Evolutionary conservation across 352 stramenopile genomes (phyloP), one percentile per base, ranked within the genome.

Genomic region (Phytophthora boehmeriae): DNA sequence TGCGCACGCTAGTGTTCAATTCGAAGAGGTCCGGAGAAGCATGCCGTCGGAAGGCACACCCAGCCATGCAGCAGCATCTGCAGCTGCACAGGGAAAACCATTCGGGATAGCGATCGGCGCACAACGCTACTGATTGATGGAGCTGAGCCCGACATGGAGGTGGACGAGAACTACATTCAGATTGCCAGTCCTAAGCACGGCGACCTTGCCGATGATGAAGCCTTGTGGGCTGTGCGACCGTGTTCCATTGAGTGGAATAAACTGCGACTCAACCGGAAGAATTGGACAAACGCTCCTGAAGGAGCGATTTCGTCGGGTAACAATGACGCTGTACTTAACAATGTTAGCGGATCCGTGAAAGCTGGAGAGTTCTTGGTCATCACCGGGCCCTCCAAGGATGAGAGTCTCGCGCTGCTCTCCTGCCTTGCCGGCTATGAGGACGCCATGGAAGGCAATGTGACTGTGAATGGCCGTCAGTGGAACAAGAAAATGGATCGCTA

Each of bases 381-480:
- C 38, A 88, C 86, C 3, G 83, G 84, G 1, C 74, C 75, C 8
- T 76, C 68, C 0, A 83, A 81, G 46, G 71, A 80, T 32, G 89
- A 94, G 11, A 97, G 97, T 54, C 91, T 85, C 1, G 97, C 95
- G 5, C 71, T 98, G 13, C 82, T 98, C 10, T 93, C 98, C 54
- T 94, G 97, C 9, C 86, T 98, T 16, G 80, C 92, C 2, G 75
- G 95, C 4, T 74, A 88, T 34, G 96, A 98, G 54, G 88, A 82
- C 19, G 78, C 74, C 5, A 92, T 94, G 48, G 74, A 77, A n/a
- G 78, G 86, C 27, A 73, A 70, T 20, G 77, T 88, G 42, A 78
- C 52, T 16, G 77, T 98, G 25, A 89, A 82, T 46, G 93, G 92
- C 14, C 58, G 57, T 4, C 22, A 59, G 9, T 85, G 72, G 77